Conservation (phyloP, 2,329 filamentous ascomycete genomes). For the Epichloe uncinata region DNA sequence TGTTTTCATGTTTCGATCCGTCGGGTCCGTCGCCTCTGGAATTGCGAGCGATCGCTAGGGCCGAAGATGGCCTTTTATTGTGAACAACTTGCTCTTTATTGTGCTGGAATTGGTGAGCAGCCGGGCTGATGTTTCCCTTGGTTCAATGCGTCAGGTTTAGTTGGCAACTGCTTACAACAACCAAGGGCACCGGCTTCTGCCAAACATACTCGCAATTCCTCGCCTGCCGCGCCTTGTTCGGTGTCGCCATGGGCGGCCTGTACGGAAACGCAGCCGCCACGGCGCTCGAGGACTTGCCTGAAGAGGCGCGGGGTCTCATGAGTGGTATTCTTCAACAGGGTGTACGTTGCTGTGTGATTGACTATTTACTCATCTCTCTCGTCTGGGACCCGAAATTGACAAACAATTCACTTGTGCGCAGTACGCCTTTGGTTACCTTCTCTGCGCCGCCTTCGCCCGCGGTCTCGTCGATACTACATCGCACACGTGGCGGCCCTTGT, state of each 20-base stretch:
- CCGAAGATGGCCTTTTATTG: slow-evolving; percentile 58
- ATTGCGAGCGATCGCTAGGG: slow-evolving; percentile 43
- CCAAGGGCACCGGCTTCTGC: slow-evolving; percentile 53
- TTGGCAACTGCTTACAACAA: background rate
- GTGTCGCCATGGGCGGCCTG: slow-evolving; percentile 69
- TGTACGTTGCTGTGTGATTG: slow-evolving; percentile 15
- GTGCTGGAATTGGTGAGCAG: slow-evolving; percentile 51
- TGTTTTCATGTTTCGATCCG: slow-evolving; percentile 46
- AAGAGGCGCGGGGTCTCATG: slow-evolving; percentile 57
- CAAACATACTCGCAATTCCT: slow-evolving; percentile 58
- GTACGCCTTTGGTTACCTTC: slow-evolving; percentile 53
- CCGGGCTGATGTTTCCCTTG: background rate
- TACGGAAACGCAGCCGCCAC: slow-evolving; percentile 71
- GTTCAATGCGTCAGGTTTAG: too few species aligned
- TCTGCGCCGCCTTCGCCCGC: slow-evolving; percentile 43
- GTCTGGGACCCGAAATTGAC: too few species aligned
- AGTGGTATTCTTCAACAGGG: slow-evolving; percentile 66
- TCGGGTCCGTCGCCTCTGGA: slow-evolving; percentile 41
- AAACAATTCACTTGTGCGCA: slow-evolving; percentile 5
- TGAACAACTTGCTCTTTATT: slow-evolving; percentile 63
- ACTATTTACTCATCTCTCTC: background rate
- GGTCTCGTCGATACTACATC: slow-evolving; percentile 63
- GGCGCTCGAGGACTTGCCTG: slow-evolving; percentile 60
- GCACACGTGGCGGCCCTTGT: slow-evolving; percentile 73
- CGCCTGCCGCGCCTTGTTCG: slow-evolving; percentile 62